These are phyloP conservation scores for Sphagnum contortum DNA, from an alignment of 225 moss, liverwort and hornwort genomes.

Conservation along the genomic window DNA sequence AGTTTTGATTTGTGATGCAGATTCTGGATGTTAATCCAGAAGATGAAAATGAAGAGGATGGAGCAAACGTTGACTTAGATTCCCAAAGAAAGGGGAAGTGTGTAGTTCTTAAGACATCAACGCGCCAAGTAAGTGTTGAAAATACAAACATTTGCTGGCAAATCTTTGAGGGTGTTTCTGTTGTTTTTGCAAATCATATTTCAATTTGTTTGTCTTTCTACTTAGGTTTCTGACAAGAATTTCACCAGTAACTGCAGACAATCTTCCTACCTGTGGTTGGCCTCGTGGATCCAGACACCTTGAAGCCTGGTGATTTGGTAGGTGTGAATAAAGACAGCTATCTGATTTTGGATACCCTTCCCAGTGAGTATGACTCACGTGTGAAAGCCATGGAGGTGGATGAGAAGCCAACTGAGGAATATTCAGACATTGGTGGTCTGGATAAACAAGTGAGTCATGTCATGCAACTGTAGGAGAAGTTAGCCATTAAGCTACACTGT, in stretches of 20 bases:
- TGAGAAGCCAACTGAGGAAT: slow-evolving; percentile 46
- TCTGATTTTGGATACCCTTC: slow-evolving; percentile 43
- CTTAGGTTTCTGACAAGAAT: too few species aligned
- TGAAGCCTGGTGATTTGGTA: slow-evolving; percentile 52
- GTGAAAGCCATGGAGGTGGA: slow-evolving; percentile 55
- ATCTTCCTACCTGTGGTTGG: slow-evolving; percentile 53
- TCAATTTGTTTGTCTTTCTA: too few species aligned
- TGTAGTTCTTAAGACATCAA: slow-evolving; percentile 52
- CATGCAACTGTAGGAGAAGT: too few species aligned
- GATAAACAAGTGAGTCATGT: slow-evolving; percentile 34
- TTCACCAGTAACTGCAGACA: slow-evolving; percentile 15
- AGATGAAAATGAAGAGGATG: slow-evolving; percentile 52
- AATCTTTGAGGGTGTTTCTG: too few species aligned
- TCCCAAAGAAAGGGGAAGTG: slow-evolving; percentile 56
- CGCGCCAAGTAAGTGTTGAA: slow-evolving; percentile 34
- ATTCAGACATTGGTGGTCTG: slow-evolving; percentile 47
- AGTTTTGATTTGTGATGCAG: slow-evolving; percentile 5
- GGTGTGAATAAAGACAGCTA: slow-evolving; percentile 61
- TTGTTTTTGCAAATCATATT: too few species aligned
- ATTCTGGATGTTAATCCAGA: slow-evolving; percentile 51
- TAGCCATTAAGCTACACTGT: too few species aligned
- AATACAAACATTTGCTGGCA: too few species aligned
- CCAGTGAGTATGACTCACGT: slow-evolving; percentile 45
- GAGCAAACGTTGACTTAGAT: slow-evolving; percentile 51
- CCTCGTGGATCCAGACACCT: slow-evolving; percentile 35